Base-by-base conservation (phyloP, 352 stramenopile genomes). In the Globisporangium solare region DNA sequence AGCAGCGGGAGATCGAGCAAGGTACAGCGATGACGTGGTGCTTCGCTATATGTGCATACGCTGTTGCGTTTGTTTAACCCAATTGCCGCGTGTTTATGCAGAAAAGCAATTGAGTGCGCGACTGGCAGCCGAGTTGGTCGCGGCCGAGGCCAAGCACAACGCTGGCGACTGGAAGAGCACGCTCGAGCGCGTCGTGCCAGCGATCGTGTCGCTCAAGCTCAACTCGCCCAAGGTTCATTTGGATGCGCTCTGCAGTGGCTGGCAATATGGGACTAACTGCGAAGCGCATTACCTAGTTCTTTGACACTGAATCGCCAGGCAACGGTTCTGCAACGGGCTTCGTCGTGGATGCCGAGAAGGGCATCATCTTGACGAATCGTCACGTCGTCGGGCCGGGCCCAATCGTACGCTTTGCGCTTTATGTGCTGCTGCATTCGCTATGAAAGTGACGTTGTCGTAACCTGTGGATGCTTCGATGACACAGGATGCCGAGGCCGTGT, bases 291-390 rank as follows among this genome's bases (percentile, higher is more conserved):
- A 8, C 10, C 7, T 35, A 94, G 74, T 93, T 92, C 22, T 97
- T 97, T 57, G 90, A 97, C 51, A 94, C 84, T 1, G 88, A 96
- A 52, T 86, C 74, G 1, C 80, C 89, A 13, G 87, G 84, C 31
- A 97, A 94, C 46, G 84, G 83, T 39, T 94, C 85, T 0, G 92
- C 92, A 1, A 98, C 90, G 2, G 92, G 92, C 4, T 98, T 98
- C 57, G 88, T 98, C 13, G 92, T 98, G 17, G 90, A 97, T 56
- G 84, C 85, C 1, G 79, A 95, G 67, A 83, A 78, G 52, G 90
- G 92, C 8, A 94, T 98, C 61, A 96, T 98, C 56, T 59, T 98
- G 45, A 98, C 90, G 17, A 98, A 98, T 54, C 87, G 92, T 21
- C 92, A 98, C 56, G 92, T 98, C 13, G 83, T 97, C 14, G 86